Evolutionary conservation across 2,329 filamentous ascomycete species (phyloP), one percentile per base, ranked within the genome.

Genomic region (Ceratocystis alfenasii): DNA sequence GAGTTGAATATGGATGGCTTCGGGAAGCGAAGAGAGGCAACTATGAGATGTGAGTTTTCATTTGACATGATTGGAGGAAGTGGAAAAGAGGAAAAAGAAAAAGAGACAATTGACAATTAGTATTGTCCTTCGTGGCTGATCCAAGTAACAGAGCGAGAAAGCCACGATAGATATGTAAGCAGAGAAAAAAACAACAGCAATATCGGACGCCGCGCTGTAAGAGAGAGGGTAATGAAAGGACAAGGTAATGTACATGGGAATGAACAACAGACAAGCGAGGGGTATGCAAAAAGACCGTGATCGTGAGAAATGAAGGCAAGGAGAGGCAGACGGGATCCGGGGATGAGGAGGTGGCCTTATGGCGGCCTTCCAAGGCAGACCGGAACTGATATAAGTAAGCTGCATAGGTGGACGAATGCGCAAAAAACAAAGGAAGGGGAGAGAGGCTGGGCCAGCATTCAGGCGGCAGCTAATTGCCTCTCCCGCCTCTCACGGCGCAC

Each of bases 401-500:
- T 10, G n/a, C 5, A 20, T n/a, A 20, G 46, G 46, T 12, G 62
- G 20, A 57, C 1, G 10, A 20, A 64, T 61, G 44, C 10, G 20
- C 25, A n/a, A 44, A 28, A 55, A 50, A 30, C 4, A 44, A 20
- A 59, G 5, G 60, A n/a, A 62, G 36, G 48, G 28, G 12, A 66
- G 28, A 57, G 63, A 45, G 45, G 33, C 33, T 46, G 28, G 28
- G 12, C 17, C 17, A 4, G 22, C 25, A 65, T 15, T 62, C 36
- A 44, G 33, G 41, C 4, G 8, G 59, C 20, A 62, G 59, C 63
- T 28, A 55, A 5, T 55, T 30, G 55, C n/a, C 53, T 50, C 46
- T 65, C 65, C 7, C 64, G 61, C 65, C 77, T 76, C 68, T 79
- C 77, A 55, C 76, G 72, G 53, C 81, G 78, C 69, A 82, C 75